These are phyloP conservation scores for Apiotrichum brassicae DNA, from an alignment of 1,284 basidiomycete species.

Conservation along the genomic window DNA sequence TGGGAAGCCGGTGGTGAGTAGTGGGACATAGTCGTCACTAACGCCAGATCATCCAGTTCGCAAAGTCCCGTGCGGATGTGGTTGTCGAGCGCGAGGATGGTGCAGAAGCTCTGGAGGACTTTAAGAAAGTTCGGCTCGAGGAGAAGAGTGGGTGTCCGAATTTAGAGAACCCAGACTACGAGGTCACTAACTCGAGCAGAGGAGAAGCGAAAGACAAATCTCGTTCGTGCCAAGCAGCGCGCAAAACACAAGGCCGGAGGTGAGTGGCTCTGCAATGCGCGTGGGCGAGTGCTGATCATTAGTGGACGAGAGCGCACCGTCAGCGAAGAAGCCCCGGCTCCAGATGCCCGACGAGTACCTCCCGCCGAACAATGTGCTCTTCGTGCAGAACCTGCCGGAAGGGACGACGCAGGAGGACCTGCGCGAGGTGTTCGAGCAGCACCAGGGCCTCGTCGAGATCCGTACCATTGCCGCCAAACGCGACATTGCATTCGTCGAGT, in stretches of 20 bases:
- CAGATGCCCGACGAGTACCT: slow-evolving; percentile 99
- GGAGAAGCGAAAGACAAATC: slow-evolving; percentile 73
- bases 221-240: slow-evolving; percentile 72
- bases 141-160: slow-evolving; percentile 67
- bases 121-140: slow-evolving; percentile 65
- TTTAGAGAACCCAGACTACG: background rate
- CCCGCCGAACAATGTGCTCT: slow-evolving; percentile 97
- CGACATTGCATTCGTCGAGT: slow-evolving; percentile 96
- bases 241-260: slow-evolving; percentile 67
- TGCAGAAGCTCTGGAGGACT: slow-evolving; percentile 59
- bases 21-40: background rate
- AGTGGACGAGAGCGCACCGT: slow-evolving; percentile 3
- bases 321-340: slow-evolving; percentile 55
- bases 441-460: slow-evolving; percentile 87
- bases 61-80: slow-evolving; percentile 77
- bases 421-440: slow-evolving; percentile 81
- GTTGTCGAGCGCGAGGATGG: slow-evolving; percentile 70
- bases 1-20: slow-evolving; percentile 83
- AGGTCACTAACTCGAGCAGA: slow-evolving; percentile 50
- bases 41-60: slow-evolving; percentile 66
- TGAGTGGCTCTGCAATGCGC: background rate
- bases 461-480: slow-evolving; percentile 92
- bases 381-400: slow-evolving; percentile 88
- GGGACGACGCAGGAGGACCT: slow-evolving; percentile 84
- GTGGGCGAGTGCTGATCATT: background rate